These are phyloP conservation scores for Alternaria sp. DNA, from an alignment of 2,329 filamentous ascomycete genomes.

Conservation along the genomic window DNA sequence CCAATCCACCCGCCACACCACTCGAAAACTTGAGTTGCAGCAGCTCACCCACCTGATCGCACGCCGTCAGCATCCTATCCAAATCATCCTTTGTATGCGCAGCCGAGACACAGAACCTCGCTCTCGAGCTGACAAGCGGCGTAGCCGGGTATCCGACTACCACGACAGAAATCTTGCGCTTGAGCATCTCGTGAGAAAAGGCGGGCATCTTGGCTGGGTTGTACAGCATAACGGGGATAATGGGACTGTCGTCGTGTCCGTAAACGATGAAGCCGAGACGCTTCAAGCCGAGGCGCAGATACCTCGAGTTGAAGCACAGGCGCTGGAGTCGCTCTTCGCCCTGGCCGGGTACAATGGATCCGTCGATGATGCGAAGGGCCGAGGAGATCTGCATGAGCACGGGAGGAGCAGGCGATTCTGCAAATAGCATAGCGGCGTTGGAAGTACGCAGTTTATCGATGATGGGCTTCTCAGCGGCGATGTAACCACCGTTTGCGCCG, in stretches of 20 bases:
- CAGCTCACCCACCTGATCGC: slow-evolving; percentile 90
- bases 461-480: slow-evolving; percentile 86
- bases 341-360: slow-evolving; percentile 86
- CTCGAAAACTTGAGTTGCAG: slow-evolving; percentile 98
- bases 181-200: slow-evolving; percentile 98
- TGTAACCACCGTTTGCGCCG: slow-evolving; percentile 95
- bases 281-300: slow-evolving; percentile 96
- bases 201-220: slow-evolving; percentile 99
- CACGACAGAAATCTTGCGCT: slow-evolving; percentile 96
- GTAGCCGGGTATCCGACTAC: slow-evolving; percentile 98
- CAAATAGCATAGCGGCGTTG: slow-evolving; percentile 86
- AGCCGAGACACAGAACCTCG: slow-evolving; percentile 93
- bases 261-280: slow-evolving; percentile 96
- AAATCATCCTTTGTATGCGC: slow-evolving; percentile 99
- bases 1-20: slow-evolving; percentile 86
- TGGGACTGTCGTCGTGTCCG: slow-evolving; percentile 96
- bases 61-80: slow-evolving; percentile 86
- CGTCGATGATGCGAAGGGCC: slow-evolving; percentile 86
- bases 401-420: slow-evolving; percentile 85
- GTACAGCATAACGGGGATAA: slow-evolving; percentile 93
- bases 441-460: slow-evolving; percentile 89
- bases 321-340: slow-evolving; percentile 95
- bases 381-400: slow-evolving; percentile 91
- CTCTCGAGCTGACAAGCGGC: slow-evolving; percentile 91
- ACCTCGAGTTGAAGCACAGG: slow-evolving; percentile 97